Evolutionary conservation across 176 grass and related monocot genomes (phyloP).

Genomic region (Rhynchospora breviuscula): DNA sequence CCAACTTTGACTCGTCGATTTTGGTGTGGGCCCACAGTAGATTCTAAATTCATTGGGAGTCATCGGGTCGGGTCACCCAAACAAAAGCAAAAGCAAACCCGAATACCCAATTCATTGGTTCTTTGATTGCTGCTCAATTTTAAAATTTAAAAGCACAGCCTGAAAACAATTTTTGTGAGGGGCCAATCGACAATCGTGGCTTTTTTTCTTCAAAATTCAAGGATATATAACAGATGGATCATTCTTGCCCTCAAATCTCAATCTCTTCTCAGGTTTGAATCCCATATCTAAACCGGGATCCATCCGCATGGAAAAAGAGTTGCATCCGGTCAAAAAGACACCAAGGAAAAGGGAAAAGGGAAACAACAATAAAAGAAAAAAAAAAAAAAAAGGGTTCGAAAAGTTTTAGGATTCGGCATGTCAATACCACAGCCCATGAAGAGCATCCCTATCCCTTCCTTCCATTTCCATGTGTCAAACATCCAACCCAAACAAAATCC

Average conservation of each 20-base stretch:
- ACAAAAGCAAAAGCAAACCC: not conserved
- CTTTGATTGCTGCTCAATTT: not conserved
- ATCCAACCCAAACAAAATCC: not conserved
- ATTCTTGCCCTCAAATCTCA: not conserved
- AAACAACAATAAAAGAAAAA: too few species aligned
- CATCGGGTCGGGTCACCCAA: not conserved
- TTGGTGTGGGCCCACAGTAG: not conserved
- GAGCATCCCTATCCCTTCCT: not conserved
- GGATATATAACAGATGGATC: not conserved
- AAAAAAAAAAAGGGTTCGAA: not conserved
- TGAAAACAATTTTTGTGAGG: not conserved
- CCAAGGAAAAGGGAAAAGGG: not conserved
- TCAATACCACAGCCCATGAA: constrained; percentile 12
- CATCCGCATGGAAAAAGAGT: not conserved
- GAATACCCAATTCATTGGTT: not conserved
- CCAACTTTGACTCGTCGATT: constrained; percentile 19
- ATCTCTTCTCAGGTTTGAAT: not conserved
- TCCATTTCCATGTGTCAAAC: not conserved
- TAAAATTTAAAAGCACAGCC: not conserved
- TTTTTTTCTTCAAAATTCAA: not conserved
- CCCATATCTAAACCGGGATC: not conserved
- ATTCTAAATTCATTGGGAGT: not conserved
- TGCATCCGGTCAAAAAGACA: constrained; percentile 21
- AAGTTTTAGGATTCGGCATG: constrained; percentile 21
- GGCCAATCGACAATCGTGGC: not conserved